A percentile compares a stretch with the other conserved stretches of the same genome.
Conservation (phyloP, 495 filamentous ascomycete genomes). For the Hypoxylon rickii region DNA sequence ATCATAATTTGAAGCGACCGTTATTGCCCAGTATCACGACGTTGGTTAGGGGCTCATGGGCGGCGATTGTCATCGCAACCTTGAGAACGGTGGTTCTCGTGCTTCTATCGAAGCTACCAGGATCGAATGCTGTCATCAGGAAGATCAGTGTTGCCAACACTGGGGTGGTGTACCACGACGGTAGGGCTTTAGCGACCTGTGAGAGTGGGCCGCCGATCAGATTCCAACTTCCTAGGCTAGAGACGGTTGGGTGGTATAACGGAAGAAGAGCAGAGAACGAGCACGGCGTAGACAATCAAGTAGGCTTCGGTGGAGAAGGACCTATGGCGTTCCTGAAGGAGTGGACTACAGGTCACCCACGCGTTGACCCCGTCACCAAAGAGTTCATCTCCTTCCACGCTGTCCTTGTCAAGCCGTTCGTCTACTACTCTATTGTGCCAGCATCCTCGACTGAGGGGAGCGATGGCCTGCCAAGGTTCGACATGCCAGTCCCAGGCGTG, state of each 20-base stretch:
- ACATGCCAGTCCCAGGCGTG: constrained; percentile 55
- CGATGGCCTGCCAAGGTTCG: constrained; percentile 13
- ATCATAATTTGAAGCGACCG: constrained; percentile 48
- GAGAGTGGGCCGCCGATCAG: constrained; percentile 70
- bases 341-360: constrained; percentile 72
- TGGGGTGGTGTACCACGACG: constrained; percentile 64
- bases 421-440: constrained; percentile 66
- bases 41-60: constrained; percentile 57
- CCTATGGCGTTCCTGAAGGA: constrained; percentile 61
- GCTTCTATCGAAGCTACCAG: constrained; percentile 57
- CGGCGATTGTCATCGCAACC: constrained; percentile 48
- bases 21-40: constrained; percentile 66
- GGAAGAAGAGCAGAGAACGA: constrained; percentile 57
- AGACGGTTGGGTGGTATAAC: constrained; percentile 71
- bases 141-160: constrained; percentile 71
- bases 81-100: constrained; percentile 58
- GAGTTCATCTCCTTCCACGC: constrained; percentile 69
- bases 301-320: constrained; percentile 56
- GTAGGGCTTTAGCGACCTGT: constrained; percentile 66
- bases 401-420: constrained; percentile 62
- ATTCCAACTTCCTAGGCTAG: constrained; percentile 60
- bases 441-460: constrained; percentile 13
- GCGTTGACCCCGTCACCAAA: constrained; percentile 60
- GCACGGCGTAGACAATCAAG: neutral
- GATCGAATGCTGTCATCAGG: constrained; percentile 57